A percentile compares a stretch with the other conserved stretches of the same genome.
These are phyloP conservation scores for Erysimum cheiri DNA, from an alignment of 441 rosid species.

Conservation along the genomic window DNA sequence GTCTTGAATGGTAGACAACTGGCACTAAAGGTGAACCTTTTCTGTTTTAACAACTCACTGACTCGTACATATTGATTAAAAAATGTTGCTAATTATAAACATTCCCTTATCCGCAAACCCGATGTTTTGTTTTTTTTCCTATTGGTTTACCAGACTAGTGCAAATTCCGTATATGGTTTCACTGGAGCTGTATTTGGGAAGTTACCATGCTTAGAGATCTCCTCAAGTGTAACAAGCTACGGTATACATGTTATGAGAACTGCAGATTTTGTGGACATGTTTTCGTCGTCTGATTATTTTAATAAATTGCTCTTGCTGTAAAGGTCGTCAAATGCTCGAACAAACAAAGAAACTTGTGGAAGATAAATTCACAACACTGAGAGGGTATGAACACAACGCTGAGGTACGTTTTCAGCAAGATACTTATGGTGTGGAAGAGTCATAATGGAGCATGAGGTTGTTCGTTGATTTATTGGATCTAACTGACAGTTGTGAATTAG, in stretches of 20 bases:
- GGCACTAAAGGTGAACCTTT: conserved; percentile 74
- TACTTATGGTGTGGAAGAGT: conserved; percentile 7
- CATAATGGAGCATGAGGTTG: no score
- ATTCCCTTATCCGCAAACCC: no score
- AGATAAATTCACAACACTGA: conserved; percentile 74
- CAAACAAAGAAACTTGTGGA: conserved; percentile 87
- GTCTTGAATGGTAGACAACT: conserved; percentile 94
- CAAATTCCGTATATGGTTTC: conserved; percentile 81
- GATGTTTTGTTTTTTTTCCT: conserved; percentile 3
- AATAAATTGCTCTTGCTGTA: conserved; percentile 40
- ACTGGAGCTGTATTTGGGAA: conserved; percentile 94
- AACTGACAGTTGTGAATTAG: conserved; percentile 49
- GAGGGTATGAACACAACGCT: conserved; percentile 83
- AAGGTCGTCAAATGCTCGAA: conserved; percentile 98
- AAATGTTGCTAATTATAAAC: neutral
- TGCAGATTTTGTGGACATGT: neutral
- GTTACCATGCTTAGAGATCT: conserved; percentile 91
- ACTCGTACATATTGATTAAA: neutral
- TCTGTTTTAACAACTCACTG: neutral
- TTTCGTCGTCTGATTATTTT: conserved; percentile 36
- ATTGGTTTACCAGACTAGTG: conserved; percentile 69
- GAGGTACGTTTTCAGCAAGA: conserved; percentile 57
- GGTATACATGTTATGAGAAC: conserved; percentile 52
- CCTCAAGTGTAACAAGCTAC: conserved; percentile 98
- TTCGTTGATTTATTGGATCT: neutral